Evolutionary conservation across 805 yeast species (phyloP).

Genomic region (Metschnikowia similis): DNA sequence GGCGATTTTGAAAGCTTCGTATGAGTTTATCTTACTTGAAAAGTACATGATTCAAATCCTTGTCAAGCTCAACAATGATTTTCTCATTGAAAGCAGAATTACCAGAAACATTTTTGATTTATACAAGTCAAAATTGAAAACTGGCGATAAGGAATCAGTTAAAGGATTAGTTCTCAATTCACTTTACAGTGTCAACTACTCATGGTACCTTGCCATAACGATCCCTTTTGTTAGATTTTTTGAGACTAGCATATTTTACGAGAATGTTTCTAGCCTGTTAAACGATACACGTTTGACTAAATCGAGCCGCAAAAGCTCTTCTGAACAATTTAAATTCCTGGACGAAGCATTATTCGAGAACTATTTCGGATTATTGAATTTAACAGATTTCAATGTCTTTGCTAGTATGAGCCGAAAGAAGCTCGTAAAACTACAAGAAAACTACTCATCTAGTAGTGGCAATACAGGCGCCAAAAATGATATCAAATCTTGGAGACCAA

Average conservation of each 20-base stretch:
- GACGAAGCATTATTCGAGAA: constrained; percentile 7
- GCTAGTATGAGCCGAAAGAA: constrained; percentile 9
- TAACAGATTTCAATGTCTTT: constrained; percentile 9
- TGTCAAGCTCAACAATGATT: constrained; percentile 30
- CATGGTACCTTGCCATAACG: constrained; percentile 36
- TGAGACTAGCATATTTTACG: constrained; percentile 31
- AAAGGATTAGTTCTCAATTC: constrained; percentile 34
- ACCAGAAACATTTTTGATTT: constrained; percentile 21
- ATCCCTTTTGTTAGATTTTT: constrained; percentile 34
- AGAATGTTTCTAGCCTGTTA: constrained; percentile 10
- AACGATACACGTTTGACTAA: no score
- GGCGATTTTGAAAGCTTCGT: constrained; percentile 30
- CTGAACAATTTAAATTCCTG: constrained; percentile 3
- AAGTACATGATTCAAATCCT: constrained; percentile 36
- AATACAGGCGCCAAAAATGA: not conserved
- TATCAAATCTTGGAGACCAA: constrained; percentile 8
- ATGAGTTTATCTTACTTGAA: constrained; percentile 37
- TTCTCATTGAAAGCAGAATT: constrained; percentile 25
- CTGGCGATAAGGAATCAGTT: constrained; percentile 16
- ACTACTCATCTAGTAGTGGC: not conserved
- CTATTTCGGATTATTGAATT: constrained; percentile 8
- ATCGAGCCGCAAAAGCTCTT: not conserved
- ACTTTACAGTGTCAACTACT: constrained; percentile 29
- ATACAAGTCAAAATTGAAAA: constrained; percentile 17
- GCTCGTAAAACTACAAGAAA: constrained; percentile 11